These are phyloP conservation scores for Teratosphaeria viscida DNA, from an alignment of 2,329 filamentous ascomycete species.

Conservation along the genomic window DNA sequence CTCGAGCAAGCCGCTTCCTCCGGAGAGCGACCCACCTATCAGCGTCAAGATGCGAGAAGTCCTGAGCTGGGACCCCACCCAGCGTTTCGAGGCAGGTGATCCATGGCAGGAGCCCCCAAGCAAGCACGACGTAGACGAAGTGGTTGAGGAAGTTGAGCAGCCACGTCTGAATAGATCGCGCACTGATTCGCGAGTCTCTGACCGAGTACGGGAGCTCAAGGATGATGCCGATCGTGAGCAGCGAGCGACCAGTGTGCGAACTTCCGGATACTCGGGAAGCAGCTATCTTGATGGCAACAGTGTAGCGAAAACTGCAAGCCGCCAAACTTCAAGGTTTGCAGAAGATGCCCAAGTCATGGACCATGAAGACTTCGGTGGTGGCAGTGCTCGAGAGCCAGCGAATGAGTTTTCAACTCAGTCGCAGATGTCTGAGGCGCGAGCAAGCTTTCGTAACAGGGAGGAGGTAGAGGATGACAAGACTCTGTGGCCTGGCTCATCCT, in stretches of 20 bases:
- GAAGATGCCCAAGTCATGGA: not conserved
- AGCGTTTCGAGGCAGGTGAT: not conserved
- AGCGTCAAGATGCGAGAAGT: constrained; percentile 3
- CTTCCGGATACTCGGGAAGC: not conserved
- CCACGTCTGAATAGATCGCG: not conserved
- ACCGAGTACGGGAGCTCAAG: not conserved
- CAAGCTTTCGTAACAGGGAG: not conserved
- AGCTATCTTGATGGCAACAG: not conserved
- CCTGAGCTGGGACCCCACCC: not conserved
- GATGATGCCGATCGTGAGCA: not conserved
- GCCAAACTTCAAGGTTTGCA: not conserved
- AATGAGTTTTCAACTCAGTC: not conserved
- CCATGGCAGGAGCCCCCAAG: not conserved
- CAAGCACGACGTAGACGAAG: constrained; percentile 2
- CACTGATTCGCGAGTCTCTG: not conserved
- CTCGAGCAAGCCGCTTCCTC: not conserved
- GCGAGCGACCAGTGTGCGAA: not conserved
- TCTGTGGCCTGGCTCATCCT: not conserved
- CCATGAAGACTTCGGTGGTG: not conserved
- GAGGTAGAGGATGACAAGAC: not conserved
- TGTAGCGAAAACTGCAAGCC: not conserved
- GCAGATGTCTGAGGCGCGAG: not conserved
- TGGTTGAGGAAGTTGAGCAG: constrained; percentile 3
- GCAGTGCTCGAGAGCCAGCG: not conserved
- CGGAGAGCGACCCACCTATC: not conserved